Evolutionary conservation across 2,329 filamentous ascomycete genomes (phyloP), one percentile per base, ranked within the genome.

Genomic region (Endoconidiophora polonica): DNA sequence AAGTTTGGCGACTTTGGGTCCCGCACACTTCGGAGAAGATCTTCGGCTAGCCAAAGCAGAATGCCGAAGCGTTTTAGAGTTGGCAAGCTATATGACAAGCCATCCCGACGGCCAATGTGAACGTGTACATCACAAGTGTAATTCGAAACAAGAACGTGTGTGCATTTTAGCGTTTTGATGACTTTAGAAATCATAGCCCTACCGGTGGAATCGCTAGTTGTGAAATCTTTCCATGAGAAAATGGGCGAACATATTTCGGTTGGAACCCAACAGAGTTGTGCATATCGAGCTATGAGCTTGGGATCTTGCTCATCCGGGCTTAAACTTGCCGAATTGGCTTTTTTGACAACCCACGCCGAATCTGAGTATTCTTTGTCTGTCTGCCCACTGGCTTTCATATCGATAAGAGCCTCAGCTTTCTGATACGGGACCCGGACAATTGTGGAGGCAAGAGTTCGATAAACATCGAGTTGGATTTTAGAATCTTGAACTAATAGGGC

Each of bases 331-430:
- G 65, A 67, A 54, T 65, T 66, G 37, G 65, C 61, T 48, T 62
- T 63, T 52, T 68, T 66, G 37, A 68, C 62, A 23, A 66, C 61
- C 65, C 65, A 67, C 48, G 61, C 57, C 1, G 59, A 58, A n/a
- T 52, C 52, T 64, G 63, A 66, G 48, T 58, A 64, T 20, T 64
- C 57, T 16, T 56, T 55, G 49, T 64, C 63, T 4, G 57, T 52
- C 7, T 48, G 43, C 2, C 55, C 55, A 6, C 43, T 40, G 6
- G 52, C 42, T 5, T 55, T 39, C 39, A 65, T 58, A 2, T 61
- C 57, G 20, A 56, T 48, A 23, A 56, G 54, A 38, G 61, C 61
- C 12, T 61, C 56, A 9, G 63, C 63, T 3, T 41, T 44, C 7
- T 57, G 53, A 22, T 56, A 54, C 2, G 58, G 56, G 1, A 55